Percentiles rank a stretch among this genome's conserved stretches.
Evolutionary conservation across 768 basidiomycete species (phyloP).

Genomic region (Amanita muscaria): DNA sequence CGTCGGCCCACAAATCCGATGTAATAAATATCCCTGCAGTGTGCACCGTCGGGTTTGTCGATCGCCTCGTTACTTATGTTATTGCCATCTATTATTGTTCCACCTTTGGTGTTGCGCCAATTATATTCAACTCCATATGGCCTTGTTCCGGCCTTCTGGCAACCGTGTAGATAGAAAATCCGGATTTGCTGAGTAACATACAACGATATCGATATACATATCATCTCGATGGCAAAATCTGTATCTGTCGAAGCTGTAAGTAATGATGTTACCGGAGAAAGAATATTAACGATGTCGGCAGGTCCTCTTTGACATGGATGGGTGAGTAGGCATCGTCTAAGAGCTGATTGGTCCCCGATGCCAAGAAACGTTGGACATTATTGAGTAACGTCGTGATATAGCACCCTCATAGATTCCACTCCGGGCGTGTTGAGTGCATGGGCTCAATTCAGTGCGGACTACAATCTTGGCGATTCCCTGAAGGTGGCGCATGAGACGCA

Average conservation of each 20-base stretch:
- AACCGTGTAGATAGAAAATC: too few species aligned
- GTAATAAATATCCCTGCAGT: too few species aligned
- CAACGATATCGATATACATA: too few species aligned
- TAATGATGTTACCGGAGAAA: conserved; percentile 6
- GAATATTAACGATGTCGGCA: conserved; percentile 21
- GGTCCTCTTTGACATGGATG: conserved; percentile 68
- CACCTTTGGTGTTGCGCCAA: too few species aligned
- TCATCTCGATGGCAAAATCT: conserved; percentile 12
- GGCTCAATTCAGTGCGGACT: conserved; percentile 59
- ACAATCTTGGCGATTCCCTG: conserved; percentile 40
- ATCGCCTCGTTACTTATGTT: neutral
- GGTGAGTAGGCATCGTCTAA: conserved; percentile 28
- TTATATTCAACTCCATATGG: neutral
- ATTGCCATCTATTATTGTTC: too few species aligned
- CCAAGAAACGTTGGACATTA: too few species aligned
- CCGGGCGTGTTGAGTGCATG: conserved; percentile 76
- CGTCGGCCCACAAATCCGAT: conserved; percentile 16
- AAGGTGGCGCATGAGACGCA: conserved; percentile 54
- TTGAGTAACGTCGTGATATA: conserved; percentile 17
- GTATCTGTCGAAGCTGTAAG: conserved; percentile 47
- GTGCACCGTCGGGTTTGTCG: conserved; percentile 1
- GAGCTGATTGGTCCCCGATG: too few species aligned
- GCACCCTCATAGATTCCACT: conserved; percentile 75
- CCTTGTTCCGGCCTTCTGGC: too few species aligned
- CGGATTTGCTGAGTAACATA: too few species aligned